These are phyloP conservation scores for Myrica gale DNA, from an alignment of 306 rosid genomes.

Conservation along the genomic window DNA sequence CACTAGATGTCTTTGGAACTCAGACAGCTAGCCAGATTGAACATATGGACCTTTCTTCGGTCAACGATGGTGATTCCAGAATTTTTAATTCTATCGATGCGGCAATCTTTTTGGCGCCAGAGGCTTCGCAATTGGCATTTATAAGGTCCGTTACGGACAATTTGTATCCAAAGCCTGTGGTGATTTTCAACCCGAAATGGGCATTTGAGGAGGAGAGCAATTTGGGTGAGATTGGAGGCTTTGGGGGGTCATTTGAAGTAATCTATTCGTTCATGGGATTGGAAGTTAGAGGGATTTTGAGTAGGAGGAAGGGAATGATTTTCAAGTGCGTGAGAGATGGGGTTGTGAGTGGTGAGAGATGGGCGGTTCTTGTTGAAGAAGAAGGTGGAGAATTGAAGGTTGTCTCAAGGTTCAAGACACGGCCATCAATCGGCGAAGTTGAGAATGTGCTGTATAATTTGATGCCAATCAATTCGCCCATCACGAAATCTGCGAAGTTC, in stretches of 20 bases:
- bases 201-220: constrained; percentile 69
- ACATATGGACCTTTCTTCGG: constrained; percentile 51
- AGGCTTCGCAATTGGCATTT: constrained; percentile 47
- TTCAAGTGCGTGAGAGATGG: constrained; percentile 84
- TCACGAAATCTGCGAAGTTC: constrained; percentile 82
- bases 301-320: constrained; percentile 69
- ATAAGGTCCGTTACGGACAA: constrained; percentile 47
- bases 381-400: constrained; percentile 64
- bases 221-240: constrained; percentile 54
- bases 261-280: constrained; percentile 78
- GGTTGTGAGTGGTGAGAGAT: constrained; percentile 72
- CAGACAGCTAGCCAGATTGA: constrained; percentile 44
- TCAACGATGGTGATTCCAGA: constrained; percentile 33
- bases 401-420: constrained; percentile 53
- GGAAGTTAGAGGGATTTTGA: constrained; percentile 77
- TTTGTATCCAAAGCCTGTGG: constrained; percentile 73
- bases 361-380: constrained; percentile 83
- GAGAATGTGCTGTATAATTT: constrained; percentile 83
- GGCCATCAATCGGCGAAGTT: constrained; percentile 73
- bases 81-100: constrained; percentile 56
- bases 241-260: constrained; percentile 77
- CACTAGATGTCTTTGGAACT: constrained; percentile 43
- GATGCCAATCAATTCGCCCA: constrained; percentile 86
- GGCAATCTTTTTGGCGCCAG: constrained; percentile 60
- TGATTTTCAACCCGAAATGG: constrained; percentile 81